Conservation (phyloP, 768 basidiomycete species). For the Boletus tylopilopsis region DNA sequence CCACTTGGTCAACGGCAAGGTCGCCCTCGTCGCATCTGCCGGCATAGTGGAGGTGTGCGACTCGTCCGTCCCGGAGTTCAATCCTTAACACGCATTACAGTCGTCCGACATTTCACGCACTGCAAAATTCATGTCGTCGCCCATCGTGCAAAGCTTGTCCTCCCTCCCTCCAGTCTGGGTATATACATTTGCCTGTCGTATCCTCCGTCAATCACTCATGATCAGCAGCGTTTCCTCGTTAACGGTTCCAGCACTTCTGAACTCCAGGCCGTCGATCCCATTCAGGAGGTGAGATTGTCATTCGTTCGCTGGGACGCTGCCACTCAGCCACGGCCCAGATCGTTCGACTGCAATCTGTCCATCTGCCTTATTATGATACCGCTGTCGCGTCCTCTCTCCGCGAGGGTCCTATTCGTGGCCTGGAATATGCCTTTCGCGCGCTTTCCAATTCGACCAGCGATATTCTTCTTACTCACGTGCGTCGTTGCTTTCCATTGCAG, state of each 20-base stretch:
- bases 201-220: not conserved
- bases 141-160: conserved; percentile 63
- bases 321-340: conserved; percentile 40
- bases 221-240: conserved; percentile 43
- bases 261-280: conserved; percentile 28
- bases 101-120: conserved; percentile 74
- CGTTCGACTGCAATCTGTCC: conserved; percentile 73
- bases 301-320: not conserved
- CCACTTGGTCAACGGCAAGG: conserved; percentile 58
- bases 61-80: no score
- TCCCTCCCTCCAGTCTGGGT: conserved; percentile 62
- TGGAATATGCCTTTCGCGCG: conserved; percentile 48
- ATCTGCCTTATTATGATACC: conserved; percentile 69
- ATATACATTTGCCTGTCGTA: conserved; percentile 16
- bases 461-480: conserved; percentile 64
- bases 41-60: conserved; percentile 65
- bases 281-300: conserved; percentile 39
- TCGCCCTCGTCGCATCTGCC: conserved; percentile 64
- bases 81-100: no score
- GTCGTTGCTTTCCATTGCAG: conserved; percentile 9
- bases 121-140: conserved; percentile 74
- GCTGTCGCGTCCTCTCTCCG: conserved; percentile 75
- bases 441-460: conserved; percentile 44
- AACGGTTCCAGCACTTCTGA: conserved; percentile 29
- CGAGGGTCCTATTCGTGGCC: conserved; percentile 68